A percentile compares a stretch with the other conserved stretches of the same genome.
phyloP scores from a whole-genome alignment of 2,329 filamentous ascomycete species.

The Purpureocillium takamizusanense region DNA sequence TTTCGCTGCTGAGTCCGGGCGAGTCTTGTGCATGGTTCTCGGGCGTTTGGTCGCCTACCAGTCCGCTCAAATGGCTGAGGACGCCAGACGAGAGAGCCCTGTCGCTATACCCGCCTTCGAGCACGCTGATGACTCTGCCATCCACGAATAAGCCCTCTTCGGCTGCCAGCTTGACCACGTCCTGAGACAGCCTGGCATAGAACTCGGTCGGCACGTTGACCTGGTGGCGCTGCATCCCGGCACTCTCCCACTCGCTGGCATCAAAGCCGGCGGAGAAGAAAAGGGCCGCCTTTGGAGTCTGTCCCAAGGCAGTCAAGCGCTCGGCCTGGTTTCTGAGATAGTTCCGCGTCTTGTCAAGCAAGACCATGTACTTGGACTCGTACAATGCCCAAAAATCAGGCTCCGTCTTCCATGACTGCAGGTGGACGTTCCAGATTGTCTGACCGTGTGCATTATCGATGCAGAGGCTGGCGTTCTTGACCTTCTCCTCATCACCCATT shows the following conservation, averaged over 20 bases:
- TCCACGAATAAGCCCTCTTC: slow-evolving; percentile 71
- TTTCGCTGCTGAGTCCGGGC: slow-evolving; percentile 47
- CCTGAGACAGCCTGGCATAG: slow-evolving; percentile 82
- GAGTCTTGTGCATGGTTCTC: slow-evolving; percentile 21
- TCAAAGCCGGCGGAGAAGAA: slow-evolving; percentile 96
- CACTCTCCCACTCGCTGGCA: slow-evolving; percentile 87
- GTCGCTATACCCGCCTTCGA: slow-evolving; percentile 95
- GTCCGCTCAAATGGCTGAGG: slow-evolving; percentile 79
- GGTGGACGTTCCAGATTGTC: slow-evolving; percentile 90
- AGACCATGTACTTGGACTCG: slow-evolving; percentile 62
- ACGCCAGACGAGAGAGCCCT: slow-evolving; percentile 82
- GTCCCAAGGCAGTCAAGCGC: slow-evolving; percentile 48
- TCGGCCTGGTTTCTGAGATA: slow-evolving; percentile 70
- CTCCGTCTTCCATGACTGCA: slow-evolving; percentile 76
- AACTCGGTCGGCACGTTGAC: slow-evolving; percentile 96
- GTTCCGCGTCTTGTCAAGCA: slow-evolving; percentile 71
- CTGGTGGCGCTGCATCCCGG: slow-evolving; percentile 89
- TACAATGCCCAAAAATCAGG: slow-evolving; percentile 88
- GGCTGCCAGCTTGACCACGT: slow-evolving; percentile 72
- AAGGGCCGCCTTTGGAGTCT: slow-evolving; percentile 71
- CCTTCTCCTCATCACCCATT: slow-evolving; percentile 83
- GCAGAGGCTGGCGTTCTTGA: slow-evolving; percentile 88
- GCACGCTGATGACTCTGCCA: slow-evolving; percentile 81
- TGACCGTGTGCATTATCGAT: slow-evolving; percentile 92
- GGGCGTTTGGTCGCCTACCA: slow-evolving; percentile 49